These are phyloP conservation scores for Ophiostoma sp. DNA, from an alignment of 2,329 filamentous ascomycete species.

Conservation along the genomic window DNA sequence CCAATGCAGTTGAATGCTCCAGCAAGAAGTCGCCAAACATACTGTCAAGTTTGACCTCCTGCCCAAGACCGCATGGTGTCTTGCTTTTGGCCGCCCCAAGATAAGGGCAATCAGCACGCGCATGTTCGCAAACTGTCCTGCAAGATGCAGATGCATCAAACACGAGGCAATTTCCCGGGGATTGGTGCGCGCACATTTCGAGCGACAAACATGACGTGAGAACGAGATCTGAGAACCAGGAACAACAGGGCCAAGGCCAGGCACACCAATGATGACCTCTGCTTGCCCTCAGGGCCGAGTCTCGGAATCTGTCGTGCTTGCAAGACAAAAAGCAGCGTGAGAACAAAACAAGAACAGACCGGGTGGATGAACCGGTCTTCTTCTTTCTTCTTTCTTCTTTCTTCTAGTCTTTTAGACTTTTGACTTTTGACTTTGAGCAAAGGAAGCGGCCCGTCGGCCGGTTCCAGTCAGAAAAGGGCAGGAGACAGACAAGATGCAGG, in stretches of 20 bases:
- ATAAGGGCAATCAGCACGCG: neutral
- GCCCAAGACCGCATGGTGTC: constrained; percentile 7
- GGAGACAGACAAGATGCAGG: neutral
- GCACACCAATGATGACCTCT: neutral
- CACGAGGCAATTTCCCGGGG: neutral
- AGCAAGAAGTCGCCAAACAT: neutral
- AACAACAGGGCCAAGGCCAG: neutral
- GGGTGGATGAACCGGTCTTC: neutral
- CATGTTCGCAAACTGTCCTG: neutral
- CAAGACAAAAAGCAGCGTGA: neutral
- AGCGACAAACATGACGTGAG: neutral
- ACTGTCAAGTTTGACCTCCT: neutral
- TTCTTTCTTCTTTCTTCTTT: too few relatives aligned
- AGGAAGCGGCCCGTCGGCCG: neutral
- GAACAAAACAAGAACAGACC: neutral
- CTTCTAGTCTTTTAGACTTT: neutral
- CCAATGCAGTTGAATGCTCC: too few relatives aligned
- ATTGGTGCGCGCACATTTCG: neutral
- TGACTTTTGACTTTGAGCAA: neutral
- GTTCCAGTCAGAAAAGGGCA: constrained; percentile 18
- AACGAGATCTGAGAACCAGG: neutral
- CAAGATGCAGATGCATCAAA: neutral
- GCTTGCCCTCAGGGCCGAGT: neutral
- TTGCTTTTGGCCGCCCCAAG: neutral
- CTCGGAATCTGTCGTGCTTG: neutral